These are phyloP conservation scores for Phytophthora foliorum DNA, from an alignment of 352 stramenopile genomes.

Conservation along the genomic window DNA sequence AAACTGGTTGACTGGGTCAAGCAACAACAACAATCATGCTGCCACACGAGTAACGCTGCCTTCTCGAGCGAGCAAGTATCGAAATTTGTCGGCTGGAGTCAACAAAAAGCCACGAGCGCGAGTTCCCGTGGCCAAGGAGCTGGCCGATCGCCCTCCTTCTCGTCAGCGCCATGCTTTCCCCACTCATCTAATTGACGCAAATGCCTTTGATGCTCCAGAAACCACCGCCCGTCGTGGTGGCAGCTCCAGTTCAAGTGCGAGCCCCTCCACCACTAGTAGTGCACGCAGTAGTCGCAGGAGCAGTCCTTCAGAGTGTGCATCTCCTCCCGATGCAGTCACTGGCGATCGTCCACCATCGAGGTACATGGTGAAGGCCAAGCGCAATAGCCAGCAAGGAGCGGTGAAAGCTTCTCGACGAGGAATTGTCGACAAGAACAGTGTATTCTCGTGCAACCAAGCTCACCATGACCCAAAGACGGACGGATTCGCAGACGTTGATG, in stretches of 20 bases:
- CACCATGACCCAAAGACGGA: slow-evolving; percentile 84
- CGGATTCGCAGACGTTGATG: slow-evolving; percentile 83
- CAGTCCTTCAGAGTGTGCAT: slow-evolving; percentile 2
- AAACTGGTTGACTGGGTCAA: slow-evolving; percentile 15
- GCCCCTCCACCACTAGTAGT: slow-evolving; percentile 12
- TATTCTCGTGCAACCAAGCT: slow-evolving; percentile 59
- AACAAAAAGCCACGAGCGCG: slow-evolving; percentile 33
- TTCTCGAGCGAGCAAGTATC: slow-evolving; percentile 42
- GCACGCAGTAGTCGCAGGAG: slow-evolving; percentile 7
- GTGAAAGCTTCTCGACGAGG: slow-evolving; percentile 47
- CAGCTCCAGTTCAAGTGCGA: slow-evolving; percentile 18
- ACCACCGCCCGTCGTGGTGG: slow-evolving; percentile 20
- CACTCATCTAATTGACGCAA: slow-evolving; percentile 74
- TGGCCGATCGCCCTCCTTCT: slow-evolving; percentile 65
- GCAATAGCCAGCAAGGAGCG: slow-evolving; percentile 23
- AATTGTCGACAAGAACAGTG: slow-evolving; percentile 38
- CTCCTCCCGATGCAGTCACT: slow-evolving; percentile 2
- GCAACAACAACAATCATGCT: slow-evolving; percentile 9
- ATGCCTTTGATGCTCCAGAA: slow-evolving; percentile 40
- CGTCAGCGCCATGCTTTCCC: slow-evolving; percentile 83
- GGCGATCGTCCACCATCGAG: slow-evolving; percentile 71
- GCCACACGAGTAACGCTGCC: slow-evolving; percentile 16
- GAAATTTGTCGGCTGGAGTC: slow-evolving; percentile 32
- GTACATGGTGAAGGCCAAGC: slow-evolving; percentile 79
- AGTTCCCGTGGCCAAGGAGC: slow-evolving; percentile 12